Evolutionary conservation across 169 alveolate genomes (phyloP).

Genomic region (Plasmodium vivax): DNA sequence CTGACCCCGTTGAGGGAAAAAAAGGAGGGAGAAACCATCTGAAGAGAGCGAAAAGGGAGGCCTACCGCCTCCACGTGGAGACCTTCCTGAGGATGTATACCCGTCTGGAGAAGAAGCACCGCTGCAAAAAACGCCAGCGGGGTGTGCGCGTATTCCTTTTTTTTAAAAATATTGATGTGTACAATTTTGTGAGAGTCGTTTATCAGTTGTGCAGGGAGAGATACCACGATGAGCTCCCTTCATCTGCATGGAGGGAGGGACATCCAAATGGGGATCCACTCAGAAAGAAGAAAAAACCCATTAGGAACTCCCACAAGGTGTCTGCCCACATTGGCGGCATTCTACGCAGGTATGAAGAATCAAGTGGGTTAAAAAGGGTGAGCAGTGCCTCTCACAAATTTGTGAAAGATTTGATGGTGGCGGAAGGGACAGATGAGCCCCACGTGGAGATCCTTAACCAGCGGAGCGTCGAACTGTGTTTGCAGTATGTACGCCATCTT

Average conservation of each 20-base stretch:
- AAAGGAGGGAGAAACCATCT: background rate
- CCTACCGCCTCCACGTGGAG: background rate
- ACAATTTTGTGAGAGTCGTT: conserved; percentile 6
- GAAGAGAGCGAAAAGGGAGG: background rate
- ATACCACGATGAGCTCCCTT: background rate
- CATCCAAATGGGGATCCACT: background rate
- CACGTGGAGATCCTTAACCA: background rate
- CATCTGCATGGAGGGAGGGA: background rate
- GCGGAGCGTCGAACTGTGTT: background rate
- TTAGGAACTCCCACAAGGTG: background rate
- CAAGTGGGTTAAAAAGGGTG: background rate
- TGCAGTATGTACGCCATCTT: conserved; percentile 20
- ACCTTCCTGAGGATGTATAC: background rate
- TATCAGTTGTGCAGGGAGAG: conserved; percentile 34
- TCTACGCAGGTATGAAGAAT: background rate
- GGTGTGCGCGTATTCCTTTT: background rate
- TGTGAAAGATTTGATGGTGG: background rate
- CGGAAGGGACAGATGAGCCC: background rate
- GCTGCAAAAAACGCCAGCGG: background rate
- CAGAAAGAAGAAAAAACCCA: background rate
- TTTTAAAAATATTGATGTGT: conserved; percentile 25
- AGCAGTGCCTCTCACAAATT: background rate
- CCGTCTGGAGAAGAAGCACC: background rate
- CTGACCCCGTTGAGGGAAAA: background rate
- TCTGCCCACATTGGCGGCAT: background rate